These are phyloP conservation scores for Penicillium subrubescens DNA, from an alignment of 495 filamentous ascomycete genomes.

Conservation along the genomic window DNA sequence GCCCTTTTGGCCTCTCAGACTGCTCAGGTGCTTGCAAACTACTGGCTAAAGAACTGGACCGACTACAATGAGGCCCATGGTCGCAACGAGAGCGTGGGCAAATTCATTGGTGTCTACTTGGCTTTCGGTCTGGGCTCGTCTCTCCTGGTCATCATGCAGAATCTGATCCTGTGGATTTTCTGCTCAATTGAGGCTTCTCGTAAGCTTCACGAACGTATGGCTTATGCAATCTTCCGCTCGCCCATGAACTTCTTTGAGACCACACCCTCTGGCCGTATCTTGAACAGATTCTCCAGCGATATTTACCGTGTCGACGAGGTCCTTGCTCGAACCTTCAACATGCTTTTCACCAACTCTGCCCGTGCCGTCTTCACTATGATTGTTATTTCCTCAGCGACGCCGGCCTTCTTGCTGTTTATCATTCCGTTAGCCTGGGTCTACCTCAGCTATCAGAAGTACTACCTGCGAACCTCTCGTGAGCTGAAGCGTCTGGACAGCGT, in stretches of 20 bases:
- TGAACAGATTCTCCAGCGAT: slow-evolving; percentile 97
- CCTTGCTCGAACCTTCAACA: slow-evolving; percentile 87
- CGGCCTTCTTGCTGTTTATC: slow-evolving; percentile 77
- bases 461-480: slow-evolving; percentile 93
- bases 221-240: slow-evolving; percentile 93
- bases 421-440: slow-evolving; percentile 82
- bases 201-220: slow-evolving; percentile 98
- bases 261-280: slow-evolving; percentile 92
- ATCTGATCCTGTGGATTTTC: slow-evolving; percentile 97
- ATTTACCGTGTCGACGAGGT: slow-evolving; percentile 97
- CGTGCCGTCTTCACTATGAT: slow-evolving; percentile 82
- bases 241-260: slow-evolving; percentile 99
- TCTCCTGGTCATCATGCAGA: slow-evolving; percentile 84
- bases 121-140: slow-evolving; percentile 91
- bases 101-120: slow-evolving; percentile 93
- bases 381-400: slow-evolving; percentile 81
- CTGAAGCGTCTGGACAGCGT: slow-evolving; percentile 95
- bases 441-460: slow-evolving; percentile 94
- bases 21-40: slow-evolving; percentile 75
- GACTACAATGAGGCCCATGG: slow-evolving; percentile 70
- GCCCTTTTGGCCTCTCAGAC: slow-evolving; percentile 79
- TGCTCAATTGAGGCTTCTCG: slow-evolving; percentile 98
- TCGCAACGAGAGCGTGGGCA: slow-evolving; percentile 73
- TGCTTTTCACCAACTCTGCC: slow-evolving; percentile 89
- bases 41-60: slow-evolving; percentile 94